These are phyloP conservation scores for Spinacia oleracea DNA, from an alignment of 179 eudicot species.

Conservation along the genomic window DNA sequence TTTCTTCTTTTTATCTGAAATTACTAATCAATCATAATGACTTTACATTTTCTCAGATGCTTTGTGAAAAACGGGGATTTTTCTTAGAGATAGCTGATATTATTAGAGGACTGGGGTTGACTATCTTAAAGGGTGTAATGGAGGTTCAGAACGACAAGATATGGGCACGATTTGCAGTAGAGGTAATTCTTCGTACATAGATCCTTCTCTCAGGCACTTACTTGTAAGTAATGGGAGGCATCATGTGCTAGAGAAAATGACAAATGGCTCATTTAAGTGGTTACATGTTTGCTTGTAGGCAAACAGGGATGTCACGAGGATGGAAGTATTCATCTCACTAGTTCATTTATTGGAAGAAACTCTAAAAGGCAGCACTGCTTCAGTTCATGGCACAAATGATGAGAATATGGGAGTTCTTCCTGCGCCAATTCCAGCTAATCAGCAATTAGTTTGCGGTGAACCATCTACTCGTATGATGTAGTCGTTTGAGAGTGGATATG, in stretches of 20 bases:
- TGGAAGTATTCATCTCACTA: constrained; percentile 82
- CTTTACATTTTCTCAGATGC: constrained; percentile 52
- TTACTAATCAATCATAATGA: neutral
- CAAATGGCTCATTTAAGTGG: neutral
- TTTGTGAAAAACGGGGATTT: constrained; percentile 84
- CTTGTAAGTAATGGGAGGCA: neutral
- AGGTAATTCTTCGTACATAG: constrained; percentile 45
- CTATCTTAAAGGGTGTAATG: constrained; percentile 94
- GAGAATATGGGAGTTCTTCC: constrained; percentile 37
- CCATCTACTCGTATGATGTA: constrained; percentile 24
- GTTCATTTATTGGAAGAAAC: constrained; percentile 81
- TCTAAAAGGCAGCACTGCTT: constrained; percentile 37
- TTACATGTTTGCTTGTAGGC: constrained; percentile 53
- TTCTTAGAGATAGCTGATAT: constrained; percentile 96
- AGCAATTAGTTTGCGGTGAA: constrained; percentile 50
- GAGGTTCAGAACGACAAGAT: constrained; percentile 79
- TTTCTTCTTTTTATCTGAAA: neutral
- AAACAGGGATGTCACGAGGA: constrained; percentile 84
- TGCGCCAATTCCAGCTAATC: constrained; percentile 43
- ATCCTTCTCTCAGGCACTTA: neutral
- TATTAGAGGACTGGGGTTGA: constrained; percentile 88
- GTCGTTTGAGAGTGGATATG: constrained; percentile 37
- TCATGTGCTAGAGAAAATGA: neutral
- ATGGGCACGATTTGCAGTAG: constrained; percentile 92
- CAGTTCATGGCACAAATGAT: constrained; percentile 32